These are phyloP conservation scores for Grigorovia yakushimaensis DNA, from an alignment of 805 yeast species.

Conservation along the genomic window DNA sequence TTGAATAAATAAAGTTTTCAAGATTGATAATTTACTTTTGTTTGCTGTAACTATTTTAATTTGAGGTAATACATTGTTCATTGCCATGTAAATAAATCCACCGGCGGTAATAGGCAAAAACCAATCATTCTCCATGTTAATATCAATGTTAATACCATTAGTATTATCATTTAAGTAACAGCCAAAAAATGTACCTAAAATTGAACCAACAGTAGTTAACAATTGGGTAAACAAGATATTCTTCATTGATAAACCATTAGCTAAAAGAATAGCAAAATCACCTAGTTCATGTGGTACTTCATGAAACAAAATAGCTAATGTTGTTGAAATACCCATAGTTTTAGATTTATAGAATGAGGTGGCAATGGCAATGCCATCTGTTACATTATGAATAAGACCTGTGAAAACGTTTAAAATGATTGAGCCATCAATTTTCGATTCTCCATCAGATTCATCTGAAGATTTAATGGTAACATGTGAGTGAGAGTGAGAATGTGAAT, in stretches of 20 bases:
- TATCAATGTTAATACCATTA: neutral
- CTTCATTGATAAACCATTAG: slow-evolving; percentile 54
- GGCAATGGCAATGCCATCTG: slow-evolving; percentile 69
- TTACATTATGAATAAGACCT: slow-evolving; percentile 63
- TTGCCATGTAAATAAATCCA: slow-evolving; percentile 62
- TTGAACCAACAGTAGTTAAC: slow-evolving; percentile 55
- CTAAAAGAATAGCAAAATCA: slow-evolving; percentile 60
- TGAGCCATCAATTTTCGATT: slow-evolving; percentile 30
- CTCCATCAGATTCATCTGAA: slow-evolving; percentile 16
- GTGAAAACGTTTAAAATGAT: slow-evolving; percentile 61
- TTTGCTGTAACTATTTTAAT: slow-evolving; percentile 15
- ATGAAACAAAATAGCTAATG: slow-evolving; percentile 63
- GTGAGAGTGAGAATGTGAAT: slow-evolving; percentile 34
- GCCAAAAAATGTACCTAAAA: slow-evolving; percentile 56
- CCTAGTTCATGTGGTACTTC: slow-evolving; percentile 79
- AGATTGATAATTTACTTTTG: neutral
- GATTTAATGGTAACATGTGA: slow-evolving; percentile 7
- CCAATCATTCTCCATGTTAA: slow-evolving; percentile 28
- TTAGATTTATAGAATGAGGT: slow-evolving; percentile 56
- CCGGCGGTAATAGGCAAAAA: slow-evolving; percentile 70
- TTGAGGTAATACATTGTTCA: slow-evolving; percentile 70
- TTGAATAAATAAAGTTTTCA: neutral
- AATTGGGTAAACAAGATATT: slow-evolving; percentile 61
- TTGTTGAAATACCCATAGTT: slow-evolving; percentile 56
- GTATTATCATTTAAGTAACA: slow-evolving; percentile 38